Base-by-base conservation (phyloP, 441 rosid genomes). In the Syzygium malaccense region DNA sequence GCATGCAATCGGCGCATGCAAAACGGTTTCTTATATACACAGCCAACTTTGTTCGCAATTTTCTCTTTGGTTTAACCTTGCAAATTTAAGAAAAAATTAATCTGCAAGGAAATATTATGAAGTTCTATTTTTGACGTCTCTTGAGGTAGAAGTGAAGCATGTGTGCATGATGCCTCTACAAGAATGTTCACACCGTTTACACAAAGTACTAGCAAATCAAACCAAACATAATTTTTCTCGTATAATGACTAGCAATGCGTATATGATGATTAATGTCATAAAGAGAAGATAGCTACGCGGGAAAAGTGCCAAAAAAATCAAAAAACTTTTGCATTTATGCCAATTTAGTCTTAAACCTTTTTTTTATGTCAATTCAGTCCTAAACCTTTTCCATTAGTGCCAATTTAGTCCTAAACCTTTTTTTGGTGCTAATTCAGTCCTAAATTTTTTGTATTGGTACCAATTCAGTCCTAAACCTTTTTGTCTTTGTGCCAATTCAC, bases 141-240 rank as follows among this genome's bases (percentile, higher is more conserved):
- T 75, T 75, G 83, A 13, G 83, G 83, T 75, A 41, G 51, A 75
- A 75, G 83, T 23, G 51, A 75, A 75, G 83, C 25, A 41, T 75
- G 18, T 41, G 51, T 12, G 49, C 83, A 23, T 41, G n/a, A 75
- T 23, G 3, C 49, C 83, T 23, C 53, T 9, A 23, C 51, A 41
- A 23, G 18, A 41, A 75, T 12, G 51, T 41, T 41, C 83, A 7
- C 83, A 41, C 83, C 51, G 10, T 26, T 13, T 75, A 75, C 28
- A 20, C 83, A 41, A 41, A 75, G 83, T 14, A 75, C n/a, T 6
- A 23, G 6, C 53, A 41, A 75, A 75, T 26, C 83, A 37, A 71
- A 71, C 83, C 28, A 37, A 11, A 37, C 51, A 25, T 30, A 17
- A 9, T 30, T 66, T 23, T 66, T 0, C 41, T 8, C 75, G 75